Evolutionary conservation across 805 yeast genomes (phyloP), one percentile per base, ranked within the genome.

Genomic region (Kregervanrija fluxuum): DNA sequence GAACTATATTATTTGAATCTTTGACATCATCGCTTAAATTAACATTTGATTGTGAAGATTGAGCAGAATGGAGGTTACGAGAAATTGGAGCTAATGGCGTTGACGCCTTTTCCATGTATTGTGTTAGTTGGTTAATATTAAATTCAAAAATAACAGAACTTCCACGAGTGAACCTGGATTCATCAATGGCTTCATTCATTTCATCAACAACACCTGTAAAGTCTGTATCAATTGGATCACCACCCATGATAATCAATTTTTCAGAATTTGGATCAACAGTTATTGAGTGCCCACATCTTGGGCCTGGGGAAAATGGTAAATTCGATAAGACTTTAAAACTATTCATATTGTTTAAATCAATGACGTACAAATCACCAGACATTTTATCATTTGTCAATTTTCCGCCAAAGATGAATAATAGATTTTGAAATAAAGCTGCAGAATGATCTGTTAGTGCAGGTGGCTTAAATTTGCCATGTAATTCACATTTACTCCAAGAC

Each of bases 381-480:
- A 87, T 79, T 36, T 72, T 72, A 37, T 95, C 96, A 49, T 78
- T 73, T 32, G 75, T 68, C 49, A 84, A 80, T 57, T 89, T 86
- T 42, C 99, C 99, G 35, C 99, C 99, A 59, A 83, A 81, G 11
- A 91, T 76, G 56, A 84, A 85, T 75, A 93, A 72, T 41, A 82
- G 71, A 55, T 88, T 90, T 48, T 81, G 82, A 46, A 82, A 84
- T 33, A 89, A 65, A 11, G 91, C 75, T 11, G 95, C 80, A 3
- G 96, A 79, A 62, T 93, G 99, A 57, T 91, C 96, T 64, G 89
- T 95, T 47, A 90, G 75, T 0, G 97, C 91, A 3, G 85, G 82
- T 2, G 96, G 97, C 11, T 64, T 52, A 13, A 56, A 57, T 30
- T 66, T 65, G 9, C 95, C 95, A n/a, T 77, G 67, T 33, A 95